Evolutionary conservation across 2,329 filamentous ascomycete species (phyloP).

Genomic region (Fusarium nanum): DNA sequence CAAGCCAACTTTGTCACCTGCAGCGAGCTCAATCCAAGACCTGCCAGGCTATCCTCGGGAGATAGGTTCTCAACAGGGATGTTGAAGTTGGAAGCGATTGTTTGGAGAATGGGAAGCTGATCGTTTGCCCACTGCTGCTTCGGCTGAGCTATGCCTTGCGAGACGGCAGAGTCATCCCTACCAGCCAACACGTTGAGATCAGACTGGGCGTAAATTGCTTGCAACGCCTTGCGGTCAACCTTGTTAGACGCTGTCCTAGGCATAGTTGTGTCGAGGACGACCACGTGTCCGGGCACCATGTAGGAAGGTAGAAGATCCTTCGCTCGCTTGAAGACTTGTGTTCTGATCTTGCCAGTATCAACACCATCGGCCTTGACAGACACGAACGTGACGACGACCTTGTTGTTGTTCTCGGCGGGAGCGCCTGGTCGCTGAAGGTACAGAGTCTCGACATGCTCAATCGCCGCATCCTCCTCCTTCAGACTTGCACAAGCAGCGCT

Average conservation of each 20-base stretch:
- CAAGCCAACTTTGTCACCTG: conserved; percentile 32
- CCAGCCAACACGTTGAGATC: conserved; percentile 13
- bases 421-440: conserved; percentile 7
- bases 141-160: rapidly evolving
- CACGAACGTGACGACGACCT: conserved; percentile 24
- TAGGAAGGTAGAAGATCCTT: conserved; percentile 21
- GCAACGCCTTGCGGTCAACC: conserved; percentile 26
- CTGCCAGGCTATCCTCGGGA: conserved; percentile 18
- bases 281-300: conserved; percentile 29
- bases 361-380: conserved; percentile 17
- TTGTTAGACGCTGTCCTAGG: conserved; percentile 27
- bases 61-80: not conserved
- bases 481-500: conserved; percentile 27
- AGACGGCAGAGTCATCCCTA: not conserved
- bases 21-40: conserved; percentile 23
- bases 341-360: conserved; percentile 1
- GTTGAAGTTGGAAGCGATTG: conserved; percentile 21
- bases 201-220: conserved; percentile 1
- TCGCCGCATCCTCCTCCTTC: conserved; percentile 6
- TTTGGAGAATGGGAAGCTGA: not conserved
- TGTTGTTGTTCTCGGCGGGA: not conserved
- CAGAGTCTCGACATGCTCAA: conserved; percentile 26
- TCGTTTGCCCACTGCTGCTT: not conserved
- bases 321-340: conserved; percentile 14
- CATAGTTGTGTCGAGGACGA: conserved; percentile 29